phyloP scores from a whole-genome alignment of 176 grass and related monocot species.

The Musa schizocarpa region DNA sequence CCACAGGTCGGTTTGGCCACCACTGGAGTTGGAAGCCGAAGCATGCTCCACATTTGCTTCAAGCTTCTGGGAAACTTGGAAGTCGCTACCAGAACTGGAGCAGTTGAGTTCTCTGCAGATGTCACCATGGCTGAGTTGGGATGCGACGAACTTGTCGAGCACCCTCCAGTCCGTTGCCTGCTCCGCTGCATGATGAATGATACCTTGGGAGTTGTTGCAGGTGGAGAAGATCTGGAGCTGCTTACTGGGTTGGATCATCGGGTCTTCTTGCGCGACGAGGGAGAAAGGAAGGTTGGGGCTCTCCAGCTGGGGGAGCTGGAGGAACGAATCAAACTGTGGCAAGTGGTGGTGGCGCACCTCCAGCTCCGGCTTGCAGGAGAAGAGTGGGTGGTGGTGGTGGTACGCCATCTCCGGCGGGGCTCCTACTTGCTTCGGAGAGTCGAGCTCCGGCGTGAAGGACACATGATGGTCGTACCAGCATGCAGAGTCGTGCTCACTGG shows the following conservation, averaged over 20 bases:
- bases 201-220: neutral
- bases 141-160: conserved; percentile 62
- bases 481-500: conserved; percentile 25
- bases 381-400: conserved; percentile 32
- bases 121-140: conserved; percentile 45
- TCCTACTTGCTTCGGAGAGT: conserved; percentile 35
- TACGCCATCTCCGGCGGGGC: conserved; percentile 23
- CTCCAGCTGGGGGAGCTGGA: conserved; percentile 49
- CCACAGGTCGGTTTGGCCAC: conserved; percentile 23
- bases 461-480: conserved; percentile 61
- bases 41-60: conserved; percentile 42
- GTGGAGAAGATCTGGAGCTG: conserved; percentile 1
- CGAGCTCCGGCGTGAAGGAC: conserved; percentile 29
- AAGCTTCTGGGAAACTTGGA: conserved; percentile 39
- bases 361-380: conserved; percentile 68
- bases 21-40: conserved; percentile 37
- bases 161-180: conserved; percentile 53
- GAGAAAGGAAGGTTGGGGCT: conserved; percentile 50
- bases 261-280: conserved; percentile 30
- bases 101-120: conserved; percentile 30
- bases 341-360: conserved; percentile 57
- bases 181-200: neutral
- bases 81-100: conserved; percentile 24
- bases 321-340: conserved; percentile 29
- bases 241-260: conserved; percentile 6